Percentiles rank a stretch among this genome's conserved stretches.
Evolutionary conservation across 305 asterid species (phyloP).

Genomic region (Fraxinus nigra): DNA sequence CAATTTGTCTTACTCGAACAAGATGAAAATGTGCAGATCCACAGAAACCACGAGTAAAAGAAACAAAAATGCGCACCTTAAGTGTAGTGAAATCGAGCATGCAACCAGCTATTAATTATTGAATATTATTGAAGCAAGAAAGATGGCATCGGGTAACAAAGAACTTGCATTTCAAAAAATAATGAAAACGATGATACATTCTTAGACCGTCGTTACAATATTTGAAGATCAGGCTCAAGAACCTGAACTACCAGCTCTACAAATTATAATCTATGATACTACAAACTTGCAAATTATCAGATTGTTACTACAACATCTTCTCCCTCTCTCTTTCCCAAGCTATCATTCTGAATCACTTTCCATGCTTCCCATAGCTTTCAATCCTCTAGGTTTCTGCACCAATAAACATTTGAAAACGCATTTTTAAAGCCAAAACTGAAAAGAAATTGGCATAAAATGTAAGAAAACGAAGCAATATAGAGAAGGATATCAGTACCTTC

Average conservation of each 20-base stretch:
- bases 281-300: not conserved
- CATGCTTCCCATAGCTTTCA: slow-evolving; percentile 85
- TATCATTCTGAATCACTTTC: slow-evolving; percentile 83
- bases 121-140: not conserved
- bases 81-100: not conserved
- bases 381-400: slow-evolving; percentile 78
- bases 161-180: not conserved
- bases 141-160: not conserved
- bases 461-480: not conserved
- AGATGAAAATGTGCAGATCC: not conserved
- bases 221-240: not conserved
- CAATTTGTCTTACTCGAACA: not conserved
- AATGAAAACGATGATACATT: not conserved
- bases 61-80: not conserved
- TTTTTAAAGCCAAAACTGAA: not conserved
- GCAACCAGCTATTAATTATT: not conserved
- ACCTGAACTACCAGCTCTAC: not conserved
- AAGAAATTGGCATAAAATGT: not conserved
- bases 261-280: not conserved
- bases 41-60: not conserved
- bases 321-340: not conserved
- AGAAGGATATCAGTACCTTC: slow-evolving; percentile 48
- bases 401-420: slow-evolving; percentile 4
- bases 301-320: not conserved
- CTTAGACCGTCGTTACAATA: not conserved